Conservation (phyloP, 1,139 yeast genomes). For the Geotrichum macrosporum region DNA sequence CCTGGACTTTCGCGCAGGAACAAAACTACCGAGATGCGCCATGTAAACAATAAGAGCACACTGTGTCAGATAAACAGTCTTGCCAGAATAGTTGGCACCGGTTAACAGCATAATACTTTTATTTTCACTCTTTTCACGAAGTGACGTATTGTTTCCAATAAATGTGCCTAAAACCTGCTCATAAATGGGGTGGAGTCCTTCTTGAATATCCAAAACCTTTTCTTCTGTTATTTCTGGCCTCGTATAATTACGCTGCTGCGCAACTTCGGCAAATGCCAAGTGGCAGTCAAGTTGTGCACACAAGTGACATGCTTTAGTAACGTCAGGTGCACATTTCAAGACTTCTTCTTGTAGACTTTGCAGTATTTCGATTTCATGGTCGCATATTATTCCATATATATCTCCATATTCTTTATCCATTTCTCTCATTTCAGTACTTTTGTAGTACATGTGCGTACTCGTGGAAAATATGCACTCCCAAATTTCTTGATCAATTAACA, state of each 20-base stretch:
- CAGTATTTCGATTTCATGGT: conserved; percentile 44
- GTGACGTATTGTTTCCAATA: conserved; percentile 40
- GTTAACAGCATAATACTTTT: conserved; percentile 39
- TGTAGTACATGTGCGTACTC: conserved; percentile 39
- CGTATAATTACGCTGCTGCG: conserved; percentile 36
- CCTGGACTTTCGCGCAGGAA: conserved; percentile 45
- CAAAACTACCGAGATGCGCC: conserved; percentile 50
- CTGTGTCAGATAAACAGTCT: conserved; percentile 46
- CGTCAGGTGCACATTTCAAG: conserved; percentile 23
- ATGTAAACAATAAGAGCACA: conserved; percentile 44
- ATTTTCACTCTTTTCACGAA: conserved; percentile 27
- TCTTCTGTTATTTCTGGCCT: conserved; percentile 41
- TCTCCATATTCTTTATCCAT: conserved; percentile 45
- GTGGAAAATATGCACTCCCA: conserved; percentile 45
- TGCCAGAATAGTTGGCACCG: conserved; percentile 53
- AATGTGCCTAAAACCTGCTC: conserved; percentile 40
- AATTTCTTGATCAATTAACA: conserved; percentile 20
- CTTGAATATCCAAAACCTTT: conserved; percentile 29
- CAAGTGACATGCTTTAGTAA: conserved; percentile 28
- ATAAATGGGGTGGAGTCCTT: conserved; percentile 44
- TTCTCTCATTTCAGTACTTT: conserved; percentile 34
- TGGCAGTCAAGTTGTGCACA: conserved; percentile 42
- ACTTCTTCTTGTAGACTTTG: conserved; percentile 38
- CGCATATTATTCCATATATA: conserved; percentile 39
- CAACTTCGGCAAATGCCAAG: conserved; percentile 40